These are phyloP conservation scores for Fistulifera solaris DNA, from an alignment of 108 stramenopile genomes.

Conservation along the genomic window DNA sequence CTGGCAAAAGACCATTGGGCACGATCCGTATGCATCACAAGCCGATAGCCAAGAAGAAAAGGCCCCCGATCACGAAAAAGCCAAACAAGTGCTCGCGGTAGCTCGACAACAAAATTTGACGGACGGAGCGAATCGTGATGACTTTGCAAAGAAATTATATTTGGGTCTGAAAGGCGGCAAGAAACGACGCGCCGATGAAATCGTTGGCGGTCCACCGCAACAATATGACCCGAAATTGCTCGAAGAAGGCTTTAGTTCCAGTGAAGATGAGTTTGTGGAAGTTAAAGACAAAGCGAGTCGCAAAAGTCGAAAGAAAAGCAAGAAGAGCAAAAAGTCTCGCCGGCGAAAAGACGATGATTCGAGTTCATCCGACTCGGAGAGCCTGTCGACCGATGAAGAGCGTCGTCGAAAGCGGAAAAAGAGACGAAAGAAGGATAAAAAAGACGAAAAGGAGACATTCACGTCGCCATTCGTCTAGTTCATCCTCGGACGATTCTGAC, in stretches of 20 bases:
- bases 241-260: constrained; percentile 51
- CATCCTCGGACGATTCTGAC: constrained; percentile 3
- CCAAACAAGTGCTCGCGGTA: constrained; percentile 61
- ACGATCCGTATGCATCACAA: constrained; percentile 56
- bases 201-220: not conserved
- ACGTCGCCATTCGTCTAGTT: not conserved
- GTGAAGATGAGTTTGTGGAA: constrained; percentile 75
- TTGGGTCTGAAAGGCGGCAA: constrained; percentile 69
- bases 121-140: constrained; percentile 50
- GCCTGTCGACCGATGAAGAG: constrained; percentile 10
- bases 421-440: constrained; percentile 14
- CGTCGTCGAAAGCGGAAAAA: constrained; percentile 20
- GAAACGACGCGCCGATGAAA: constrained; percentile 33
- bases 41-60: constrained; percentile 8
- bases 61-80: constrained; percentile 41
- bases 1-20: constrained; percentile 79
- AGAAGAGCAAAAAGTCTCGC: constrained; percentile 20
- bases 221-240: constrained; percentile 17
- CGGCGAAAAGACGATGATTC: constrained; percentile 9
- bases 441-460: constrained; percentile 10
- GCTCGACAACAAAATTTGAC: constrained; percentile 70
- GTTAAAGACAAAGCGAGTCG: constrained; percentile 15
- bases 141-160: constrained; percentile 74
- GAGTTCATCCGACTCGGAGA: constrained; percentile 15
- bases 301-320: constrained; percentile 28